Evolutionary conservation across 345 rosid genomes (phyloP).

Genomic region (Nasturtium officinale): DNA sequence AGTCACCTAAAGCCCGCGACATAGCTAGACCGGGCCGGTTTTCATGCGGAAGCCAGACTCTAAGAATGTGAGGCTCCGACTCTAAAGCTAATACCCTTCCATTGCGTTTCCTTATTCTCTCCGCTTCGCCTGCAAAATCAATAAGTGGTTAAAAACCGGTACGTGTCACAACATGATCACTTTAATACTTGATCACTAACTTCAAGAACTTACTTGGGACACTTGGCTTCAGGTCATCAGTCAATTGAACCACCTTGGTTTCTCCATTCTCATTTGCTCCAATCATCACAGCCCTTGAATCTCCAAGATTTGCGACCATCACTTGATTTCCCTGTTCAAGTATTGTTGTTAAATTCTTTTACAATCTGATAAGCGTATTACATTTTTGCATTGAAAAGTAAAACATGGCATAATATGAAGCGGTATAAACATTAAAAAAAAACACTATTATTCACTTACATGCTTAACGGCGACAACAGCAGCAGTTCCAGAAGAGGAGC

Average conservation of each 20-base stretch:
- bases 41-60: slow-evolving; percentile 87
- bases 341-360: not conserved
- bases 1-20: slow-evolving; percentile 93
- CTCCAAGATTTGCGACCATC: slow-evolving; percentile 84
- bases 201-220: slow-evolving; percentile 60
- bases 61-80: slow-evolving; percentile 70
- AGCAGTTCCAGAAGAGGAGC: slow-evolving; percentile 76
- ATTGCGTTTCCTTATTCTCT: slow-evolving; percentile 66
- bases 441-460: slow-evolving; percentile 36
- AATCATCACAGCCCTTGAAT: slow-evolving; percentile 81
- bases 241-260: slow-evolving; percentile 57
- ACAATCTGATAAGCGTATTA: not conserved
- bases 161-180: not conserved
- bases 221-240: slow-evolving; percentile 80
- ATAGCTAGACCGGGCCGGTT: slow-evolving; percentile 91
- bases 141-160: slow-evolving; percentile 14
- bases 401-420: not conserved
- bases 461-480: slow-evolving; percentile 72
- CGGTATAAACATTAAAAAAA: not conserved
- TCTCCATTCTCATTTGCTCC: slow-evolving; percentile 52
- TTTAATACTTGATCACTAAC: slow-evolving; percentile 20
- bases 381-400: not conserved
- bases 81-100: slow-evolving; percentile 76
- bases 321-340: slow-evolving; percentile 63
- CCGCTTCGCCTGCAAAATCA: slow-evolving; percentile 67